Percentiles rank a stretch among this genome's conserved stretches.
Conservation (phyloP, 2,329 filamentous ascomycete species). For the Ascochyta clinopodiicola region DNA sequence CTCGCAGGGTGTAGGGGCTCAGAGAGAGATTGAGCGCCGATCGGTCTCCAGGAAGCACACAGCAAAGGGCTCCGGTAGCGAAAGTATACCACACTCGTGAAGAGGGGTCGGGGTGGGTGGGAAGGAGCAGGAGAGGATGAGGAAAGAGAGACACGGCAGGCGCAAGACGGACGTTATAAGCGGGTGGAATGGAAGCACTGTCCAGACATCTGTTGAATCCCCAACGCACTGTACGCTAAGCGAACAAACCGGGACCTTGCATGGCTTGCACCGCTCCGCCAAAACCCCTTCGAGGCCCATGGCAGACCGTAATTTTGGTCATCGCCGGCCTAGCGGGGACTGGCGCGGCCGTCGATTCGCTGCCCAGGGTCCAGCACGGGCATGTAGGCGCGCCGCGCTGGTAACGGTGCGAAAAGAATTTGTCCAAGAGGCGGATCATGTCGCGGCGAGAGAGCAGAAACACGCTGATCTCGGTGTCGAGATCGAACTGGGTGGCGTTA, state of each 20-base stretch:
- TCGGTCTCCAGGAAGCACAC: constrained; percentile 19
- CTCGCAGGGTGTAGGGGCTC: constrained; percentile 14
- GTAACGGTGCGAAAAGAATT: constrained; percentile 37
- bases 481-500: constrained; percentile 31
- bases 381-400: constrained; percentile 21
- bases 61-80: constrained; percentile 28
- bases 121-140: constrained; percentile 23
- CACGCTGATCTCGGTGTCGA: constrained; percentile 33
- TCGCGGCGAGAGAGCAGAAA: constrained; percentile 15
- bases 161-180: constrained; percentile 29
- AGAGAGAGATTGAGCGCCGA: constrained; percentile 12
- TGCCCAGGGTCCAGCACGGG: constrained; percentile 25
- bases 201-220: constrained; percentile 29
- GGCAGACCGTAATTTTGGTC: constrained; percentile 30
- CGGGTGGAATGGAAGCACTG: constrained; percentile 33
- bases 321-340: constrained; percentile 26
- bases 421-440: constrained; percentile 26
- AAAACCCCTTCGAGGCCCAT: constrained; percentile 26
- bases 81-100: constrained; percentile 23
- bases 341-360: constrained; percentile 33
- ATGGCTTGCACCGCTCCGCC: constrained; percentile 19
- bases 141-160: constrained; percentile 17
- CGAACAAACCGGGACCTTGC: constrained; percentile 45
- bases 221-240: constrained; percentile 36
- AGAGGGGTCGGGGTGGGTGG: constrained; percentile 23